Evolutionary conservation across 2,329 filamentous ascomycete genomes (phyloP).

Genomic region (Drechslerella stenobrocha): DNA sequence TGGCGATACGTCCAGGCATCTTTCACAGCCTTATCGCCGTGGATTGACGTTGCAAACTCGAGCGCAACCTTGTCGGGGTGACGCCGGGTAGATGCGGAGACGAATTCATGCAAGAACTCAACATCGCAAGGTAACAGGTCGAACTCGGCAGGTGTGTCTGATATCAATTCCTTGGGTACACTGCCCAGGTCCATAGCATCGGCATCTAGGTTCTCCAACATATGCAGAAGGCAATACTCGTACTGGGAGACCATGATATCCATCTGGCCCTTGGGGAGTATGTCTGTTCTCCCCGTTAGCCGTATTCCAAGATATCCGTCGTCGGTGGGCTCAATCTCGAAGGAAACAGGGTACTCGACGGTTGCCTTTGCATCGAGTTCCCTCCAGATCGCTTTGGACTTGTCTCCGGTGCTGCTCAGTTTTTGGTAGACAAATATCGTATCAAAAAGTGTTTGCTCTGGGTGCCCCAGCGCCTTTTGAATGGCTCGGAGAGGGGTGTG

Average conservation of each 20-base stretch:
- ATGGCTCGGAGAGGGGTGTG: conserved; percentile 71
- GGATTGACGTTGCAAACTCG: conserved; percentile 70
- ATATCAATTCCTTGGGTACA: conserved; percentile 60
- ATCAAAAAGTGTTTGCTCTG: conserved; percentile 73
- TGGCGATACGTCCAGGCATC: conserved; percentile 73
- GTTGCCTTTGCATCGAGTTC: conserved; percentile 68
- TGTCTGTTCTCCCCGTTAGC: conserved; percentile 67
- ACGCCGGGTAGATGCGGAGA: conserved; percentile 65
- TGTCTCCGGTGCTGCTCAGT: conserved; percentile 52
- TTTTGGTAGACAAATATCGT: conserved; percentile 85
- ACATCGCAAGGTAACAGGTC: conserved; percentile 64
- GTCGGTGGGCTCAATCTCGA: conserved; percentile 70
- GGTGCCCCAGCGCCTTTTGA: conserved; percentile 70
- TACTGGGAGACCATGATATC: conserved; percentile 70
- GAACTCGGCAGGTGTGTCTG: conserved; percentile 67
- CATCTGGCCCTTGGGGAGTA: conserved; percentile 72
- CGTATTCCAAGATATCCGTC: conserved; percentile 63
- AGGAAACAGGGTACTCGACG: conserved; percentile 72
- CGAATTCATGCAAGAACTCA: conserved; percentile 72
- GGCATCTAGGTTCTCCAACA: conserved; percentile 61
- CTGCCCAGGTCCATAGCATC: conserved; percentile 56
- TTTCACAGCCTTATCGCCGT: conserved; percentile 57
- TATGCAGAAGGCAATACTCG: conserved; percentile 66
- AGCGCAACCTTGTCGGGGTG: conserved; percentile 69
- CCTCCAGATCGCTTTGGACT: conserved; percentile 61